Evolutionary conservation across 202 grass and related monocot genomes (phyloP), one percentile per base, ranked within the genome.

Genomic region (Miscanthus sacchariflorus): DNA sequence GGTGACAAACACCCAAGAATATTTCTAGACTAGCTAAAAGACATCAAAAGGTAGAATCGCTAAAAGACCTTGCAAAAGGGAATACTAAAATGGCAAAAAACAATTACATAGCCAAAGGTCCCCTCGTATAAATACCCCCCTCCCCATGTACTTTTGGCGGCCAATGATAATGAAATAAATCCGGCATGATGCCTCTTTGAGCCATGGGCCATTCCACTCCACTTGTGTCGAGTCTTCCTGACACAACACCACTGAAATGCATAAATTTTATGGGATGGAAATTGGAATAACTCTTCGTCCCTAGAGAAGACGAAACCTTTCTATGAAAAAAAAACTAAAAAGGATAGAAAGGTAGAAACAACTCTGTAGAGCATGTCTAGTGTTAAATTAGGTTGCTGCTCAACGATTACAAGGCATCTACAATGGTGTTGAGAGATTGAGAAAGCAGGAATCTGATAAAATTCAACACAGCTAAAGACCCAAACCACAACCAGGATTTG

Each of bases 361-460:
- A 63, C 36, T 24, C 54, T 23, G 9, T 15, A 59, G 49, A 71
- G 6, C 25, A 68, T 70, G 17, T 17, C 17, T 23, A 23, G 15
- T 63, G 42, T 50, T 46, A 88, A 84, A 35, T 42, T 40, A 67
- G 70, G 27, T 39, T 12, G 50, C 64, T 56, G 46, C 30, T 83
- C 72, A 76, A 72, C 66, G 64, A 72, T 90, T 82, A 82, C 23
- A 68, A 33, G 52, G 5, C 18, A 82, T 88, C 14, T 65, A 85
- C 81, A 65, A 81, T 81, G 81, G 23, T 43, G 77, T 63, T 30
- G 59, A 64, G 59, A 54, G 48, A 27, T 71, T 69, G 59, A 78
- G 8, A 78, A 78, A 64, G 25, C 5, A 79, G 0, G 30, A 72
- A 77, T 72, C 21, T 35, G n/a, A 27, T 66, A 42, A 72, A 81